Evolutionary conservation across 495 filamentous ascomycete genomes (phyloP).

Genomic region (Chaetomium fimeti): DNA sequence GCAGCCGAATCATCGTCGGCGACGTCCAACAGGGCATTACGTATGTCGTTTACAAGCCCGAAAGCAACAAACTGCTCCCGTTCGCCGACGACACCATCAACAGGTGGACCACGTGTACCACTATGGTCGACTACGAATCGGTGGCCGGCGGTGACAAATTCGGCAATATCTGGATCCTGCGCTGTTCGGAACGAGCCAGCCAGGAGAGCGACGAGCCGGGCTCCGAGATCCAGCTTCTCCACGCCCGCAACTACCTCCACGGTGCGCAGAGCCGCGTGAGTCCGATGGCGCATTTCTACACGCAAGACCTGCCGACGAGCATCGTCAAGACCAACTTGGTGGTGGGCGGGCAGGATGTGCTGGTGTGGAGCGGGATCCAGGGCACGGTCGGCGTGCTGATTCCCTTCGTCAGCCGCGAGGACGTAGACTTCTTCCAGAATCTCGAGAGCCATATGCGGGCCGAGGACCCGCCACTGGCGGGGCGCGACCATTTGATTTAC

Average conservation of each 20-base stretch:
- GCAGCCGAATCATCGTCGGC: conserved; percentile 84
- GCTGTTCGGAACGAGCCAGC: conserved; percentile 80
- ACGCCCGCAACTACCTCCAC: conserved; percentile 84
- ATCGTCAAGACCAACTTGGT: conserved; percentile 88
- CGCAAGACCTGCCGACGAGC: conserved; percentile 88
- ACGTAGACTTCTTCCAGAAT: conserved; percentile 95
- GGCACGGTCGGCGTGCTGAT: conserved; percentile 91
- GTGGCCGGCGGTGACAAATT: conserved; percentile 96
- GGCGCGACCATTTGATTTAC: conserved; percentile 67
- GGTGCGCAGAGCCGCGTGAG: conserved; percentile 81
- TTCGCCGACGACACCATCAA: conserved; percentile 88
- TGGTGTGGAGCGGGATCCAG: conserved; percentile 92
- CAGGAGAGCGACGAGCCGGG: conserved; percentile 91
- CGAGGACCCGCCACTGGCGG: conserved; percentile 59
- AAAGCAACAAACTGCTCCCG: conserved; percentile 84
- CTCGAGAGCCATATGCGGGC: conserved; percentile 80
- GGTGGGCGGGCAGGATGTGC: conserved; percentile 83
- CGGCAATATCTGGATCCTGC: conserved; percentile 89
- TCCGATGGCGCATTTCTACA: conserved; percentile 81
- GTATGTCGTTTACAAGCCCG: conserved; percentile 89
- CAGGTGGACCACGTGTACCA: conserved; percentile 80
- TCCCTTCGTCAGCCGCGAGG: conserved; percentile 84
- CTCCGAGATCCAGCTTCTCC: conserved; percentile 81
- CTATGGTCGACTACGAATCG: conserved; percentile 98
- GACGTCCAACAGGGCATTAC: conserved; percentile 89